Percentiles rank a stretch among this genome's conserved stretches.
phyloP scores from a whole-genome alignment of 768 basidiomycete genomes.

The Lactarius sp. region DNA sequence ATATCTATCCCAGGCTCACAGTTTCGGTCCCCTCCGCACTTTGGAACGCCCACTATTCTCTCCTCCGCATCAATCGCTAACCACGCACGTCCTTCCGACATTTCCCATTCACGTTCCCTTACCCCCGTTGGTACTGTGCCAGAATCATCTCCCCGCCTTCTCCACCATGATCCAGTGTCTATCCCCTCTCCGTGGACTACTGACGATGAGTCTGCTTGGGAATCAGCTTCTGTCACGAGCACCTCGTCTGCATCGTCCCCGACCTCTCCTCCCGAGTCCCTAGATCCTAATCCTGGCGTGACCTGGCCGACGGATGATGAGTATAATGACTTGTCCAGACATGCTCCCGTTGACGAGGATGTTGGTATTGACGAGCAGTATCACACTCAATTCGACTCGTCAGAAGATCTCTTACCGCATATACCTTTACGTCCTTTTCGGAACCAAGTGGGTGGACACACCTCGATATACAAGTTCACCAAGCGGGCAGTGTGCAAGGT shows the following conservation, averaged over 20 bases:
- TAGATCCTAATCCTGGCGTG: constrained; percentile 31
- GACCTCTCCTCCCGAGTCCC: constrained; percentile 34
- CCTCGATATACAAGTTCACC: constrained; percentile 96
- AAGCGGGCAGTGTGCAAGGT: constrained; percentile 99
- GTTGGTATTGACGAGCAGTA: constrained; percentile 32
- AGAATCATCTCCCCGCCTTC: constrained; percentile 24
- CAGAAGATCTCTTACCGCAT: constrained; percentile 67
- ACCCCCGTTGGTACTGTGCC: constrained; percentile 37
- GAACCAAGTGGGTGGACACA: constrained; percentile 97
- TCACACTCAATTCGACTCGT: constrained; percentile 38
- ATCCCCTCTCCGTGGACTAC: constrained; percentile 62
- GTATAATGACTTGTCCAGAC: constrained; percentile 26
- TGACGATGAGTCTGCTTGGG: constrained; percentile 75
- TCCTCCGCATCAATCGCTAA: constrained; percentile 14
- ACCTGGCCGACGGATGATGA: constrained; percentile 34
- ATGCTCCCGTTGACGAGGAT: constrained; percentile 19
- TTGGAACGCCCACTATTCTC: constrained; percentile 9
- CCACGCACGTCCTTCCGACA: constrained; percentile 3
- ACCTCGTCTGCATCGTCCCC: constrained; percentile 52
- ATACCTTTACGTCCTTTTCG: constrained; percentile 93
- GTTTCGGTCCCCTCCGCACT: constrained; percentile 9
- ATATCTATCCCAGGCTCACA: constrained; percentile 3
- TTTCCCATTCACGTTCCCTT: constrained; percentile 35
- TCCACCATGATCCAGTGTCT: constrained; percentile 28
- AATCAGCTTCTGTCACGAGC: constrained; percentile 60